Evolutionary conservation across 2,329 filamentous ascomycete genomes (phyloP).

Genomic region (Bimuria novae-zelandiae): DNA sequence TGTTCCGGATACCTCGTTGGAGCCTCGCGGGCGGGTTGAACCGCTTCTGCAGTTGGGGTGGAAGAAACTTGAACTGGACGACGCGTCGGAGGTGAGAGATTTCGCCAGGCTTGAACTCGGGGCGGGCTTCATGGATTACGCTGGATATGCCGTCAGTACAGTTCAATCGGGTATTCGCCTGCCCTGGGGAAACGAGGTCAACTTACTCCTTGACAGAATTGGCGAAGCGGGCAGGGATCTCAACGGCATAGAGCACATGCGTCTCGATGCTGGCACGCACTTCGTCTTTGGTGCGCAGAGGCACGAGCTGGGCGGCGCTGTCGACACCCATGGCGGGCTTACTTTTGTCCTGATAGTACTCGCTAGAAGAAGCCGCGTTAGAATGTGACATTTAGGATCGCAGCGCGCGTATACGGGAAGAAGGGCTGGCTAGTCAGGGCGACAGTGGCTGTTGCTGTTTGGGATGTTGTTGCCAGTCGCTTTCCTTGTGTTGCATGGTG

Average conservation of each 20-base stretch:
- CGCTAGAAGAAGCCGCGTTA: background rate
- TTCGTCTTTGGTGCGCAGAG: constrained; percentile 56
- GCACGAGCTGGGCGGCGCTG: constrained; percentile 27
- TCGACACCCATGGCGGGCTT: constrained; percentile 10
- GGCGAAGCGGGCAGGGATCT: constrained; percentile 72
- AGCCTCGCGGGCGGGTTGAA: constrained; percentile 39
- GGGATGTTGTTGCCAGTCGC: background rate
- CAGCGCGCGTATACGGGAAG: background rate
- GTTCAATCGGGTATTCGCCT: background rate
- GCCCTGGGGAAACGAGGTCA: background rate
- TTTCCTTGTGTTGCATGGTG: constrained; percentile 1
- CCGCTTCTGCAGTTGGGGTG: constrained; percentile 59
- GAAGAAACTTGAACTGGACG: constrained; percentile 71
- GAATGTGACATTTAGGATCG: background rate
- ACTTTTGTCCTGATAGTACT: background rate
- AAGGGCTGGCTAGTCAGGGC: background rate
- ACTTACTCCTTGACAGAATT: constrained; percentile 74
- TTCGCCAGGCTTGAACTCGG: constrained; percentile 50
- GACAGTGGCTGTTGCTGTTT: background rate
- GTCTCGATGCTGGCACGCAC: constrained; percentile 55
- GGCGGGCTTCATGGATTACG: constrained; percentile 52
- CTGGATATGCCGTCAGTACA: constrained; percentile 38
- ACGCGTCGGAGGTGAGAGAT: constrained; percentile 71
- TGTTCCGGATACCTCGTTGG: constrained; percentile 34
- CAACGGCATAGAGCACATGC: constrained; percentile 71